Percentiles rank a stretch among this genome's conserved stretches.
Conservation (phyloP, 2,329 filamentous ascomycete genomes). For the Fusarium coicis region DNA sequence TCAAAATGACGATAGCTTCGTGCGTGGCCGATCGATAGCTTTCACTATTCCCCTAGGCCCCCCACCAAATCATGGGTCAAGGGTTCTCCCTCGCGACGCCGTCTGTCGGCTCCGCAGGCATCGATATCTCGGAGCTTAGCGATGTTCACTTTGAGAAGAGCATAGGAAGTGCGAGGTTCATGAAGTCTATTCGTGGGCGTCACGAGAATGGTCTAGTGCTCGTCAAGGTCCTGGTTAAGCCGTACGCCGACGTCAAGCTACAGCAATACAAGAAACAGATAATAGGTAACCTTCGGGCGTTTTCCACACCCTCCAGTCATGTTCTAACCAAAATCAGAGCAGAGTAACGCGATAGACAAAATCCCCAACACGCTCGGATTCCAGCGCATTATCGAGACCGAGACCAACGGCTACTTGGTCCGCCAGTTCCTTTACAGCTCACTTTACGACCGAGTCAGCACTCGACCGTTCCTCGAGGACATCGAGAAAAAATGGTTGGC, state of each 20-base stretch:
- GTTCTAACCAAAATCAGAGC: conserved; percentile 63
- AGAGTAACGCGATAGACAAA: conserved; percentile 80
- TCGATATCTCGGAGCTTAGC: conserved; percentile 91
- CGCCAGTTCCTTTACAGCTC: conserved; percentile 97
- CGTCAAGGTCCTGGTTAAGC: conserved; percentile 95
- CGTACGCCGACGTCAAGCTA: conserved; percentile 83
- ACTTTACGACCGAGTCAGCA: conserved; percentile 96
- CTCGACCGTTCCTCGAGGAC: conserved; percentile 93
- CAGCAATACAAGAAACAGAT: conserved; percentile 82
- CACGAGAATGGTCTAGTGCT: conserved; percentile 92
- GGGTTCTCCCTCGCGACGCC: conserved; percentile 94
- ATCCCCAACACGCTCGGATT: conserved; percentile 93
- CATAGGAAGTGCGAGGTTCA: conserved; percentile 90
- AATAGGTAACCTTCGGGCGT: conserved; percentile 64
- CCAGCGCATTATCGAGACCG: conserved; percentile 90
- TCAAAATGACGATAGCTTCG: conserved; percentile 42
- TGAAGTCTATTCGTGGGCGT: conserved; percentile 93
- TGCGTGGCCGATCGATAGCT: conserved; percentile 40
- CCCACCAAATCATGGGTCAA: conserved; percentile 79
- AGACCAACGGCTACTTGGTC: conserved; percentile 90
- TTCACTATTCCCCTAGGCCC: conserved; percentile 31
- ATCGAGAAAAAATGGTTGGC: conserved; percentile 99
- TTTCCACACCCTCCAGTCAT: too few species aligned
- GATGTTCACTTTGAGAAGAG: conserved; percentile 94
- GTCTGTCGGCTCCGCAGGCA: conserved; percentile 89